These are phyloP conservation scores for Tricholoma sp. DNA, from an alignment of 768 basidiomycete genomes.

Conservation along the genomic window DNA sequence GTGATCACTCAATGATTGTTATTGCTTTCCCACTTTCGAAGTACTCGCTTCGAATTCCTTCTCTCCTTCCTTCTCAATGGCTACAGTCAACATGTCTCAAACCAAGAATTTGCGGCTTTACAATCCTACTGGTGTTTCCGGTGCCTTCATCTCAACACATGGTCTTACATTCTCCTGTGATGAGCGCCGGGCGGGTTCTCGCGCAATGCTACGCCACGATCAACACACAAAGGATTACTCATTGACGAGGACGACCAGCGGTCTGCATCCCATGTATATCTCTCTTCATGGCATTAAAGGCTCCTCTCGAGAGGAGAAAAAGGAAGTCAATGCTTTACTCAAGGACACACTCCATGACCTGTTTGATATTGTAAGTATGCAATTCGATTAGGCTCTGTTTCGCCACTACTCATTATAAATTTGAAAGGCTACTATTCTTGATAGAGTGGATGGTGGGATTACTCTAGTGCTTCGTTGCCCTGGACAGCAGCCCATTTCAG, in stretches of 20 bases:
- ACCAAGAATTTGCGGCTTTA: background rate
- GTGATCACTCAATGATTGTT: too few species aligned
- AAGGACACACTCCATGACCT: conserved; percentile 1
- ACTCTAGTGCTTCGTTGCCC: conserved; percentile 4
- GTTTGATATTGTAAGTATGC: conserved; percentile 8
- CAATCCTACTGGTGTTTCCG: background rate
- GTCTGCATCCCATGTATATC: conserved; percentile 5
- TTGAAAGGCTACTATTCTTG: conserved; percentile 6
- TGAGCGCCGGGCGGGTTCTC: background rate
- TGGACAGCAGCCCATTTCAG: background rate
- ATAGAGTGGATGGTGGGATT: conserved; percentile 9
- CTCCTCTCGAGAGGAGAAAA: background rate
- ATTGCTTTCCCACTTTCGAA: too few species aligned
- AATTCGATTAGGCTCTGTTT: background rate
- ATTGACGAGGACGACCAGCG: background rate
- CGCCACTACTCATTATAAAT: background rate
- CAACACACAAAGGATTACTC: background rate
- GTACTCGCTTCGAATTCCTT: too few species aligned
- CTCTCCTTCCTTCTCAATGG: background rate
- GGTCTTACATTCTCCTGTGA: background rate
- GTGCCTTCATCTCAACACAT: background rate
- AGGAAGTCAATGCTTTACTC: background rate
- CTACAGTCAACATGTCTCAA: background rate
- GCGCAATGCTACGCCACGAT: background rate
- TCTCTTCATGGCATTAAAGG: background rate